Base-by-base conservation (phyloP, 2,329 filamentous ascomycete genomes). In the Alternaria burnsii region DNA sequence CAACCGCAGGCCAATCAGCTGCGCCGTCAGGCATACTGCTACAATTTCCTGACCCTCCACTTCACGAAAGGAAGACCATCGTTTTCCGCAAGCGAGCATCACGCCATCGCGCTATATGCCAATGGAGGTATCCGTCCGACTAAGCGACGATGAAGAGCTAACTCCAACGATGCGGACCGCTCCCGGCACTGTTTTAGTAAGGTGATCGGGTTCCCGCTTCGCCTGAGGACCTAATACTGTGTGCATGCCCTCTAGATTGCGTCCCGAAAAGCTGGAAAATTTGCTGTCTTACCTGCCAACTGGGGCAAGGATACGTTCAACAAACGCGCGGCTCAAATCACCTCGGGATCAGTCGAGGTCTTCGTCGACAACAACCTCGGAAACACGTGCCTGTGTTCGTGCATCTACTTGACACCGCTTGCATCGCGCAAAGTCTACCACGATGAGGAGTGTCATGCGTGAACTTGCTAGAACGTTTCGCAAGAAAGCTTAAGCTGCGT, bases 161-260 rank as follows among this genome's bases (percentile, higher is more conserved):
- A 38, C 52, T 8, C 24, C 11, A 11, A 28, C 41, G 24, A n/a
- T 55, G 34, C 52, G 52, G 52, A 55, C 52, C 42, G 52, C 52
- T 55, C 43, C 52, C 42, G 32, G 14, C 32, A 55, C 52, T 48
- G 52, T 7, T 38, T 47, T 55, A 41, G 52, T 43, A 14, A 14
- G 9, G 1, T 34, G 41, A 53, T 47, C 52, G 30, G 24, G 43
- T 47, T 47, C 24, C 32, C 32, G 42, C n/a, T 8, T 48, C 34
- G 43, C 22, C 10, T n/a, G 11, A 14, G 32, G 26, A 20, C 16
- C 30, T 4, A 36, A 7, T 50, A 26, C 46, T 50, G 11, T 43
- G n/a, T 44, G 28, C 40, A 14, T 42, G 24, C 24, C 11, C 18
- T 40, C 12, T 26, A 40, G n/a, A 38, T 55, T 55, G 32, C 52